Conservation (phyloP, 129 eudicot species). For the Dittrichia graveolens region DNA sequence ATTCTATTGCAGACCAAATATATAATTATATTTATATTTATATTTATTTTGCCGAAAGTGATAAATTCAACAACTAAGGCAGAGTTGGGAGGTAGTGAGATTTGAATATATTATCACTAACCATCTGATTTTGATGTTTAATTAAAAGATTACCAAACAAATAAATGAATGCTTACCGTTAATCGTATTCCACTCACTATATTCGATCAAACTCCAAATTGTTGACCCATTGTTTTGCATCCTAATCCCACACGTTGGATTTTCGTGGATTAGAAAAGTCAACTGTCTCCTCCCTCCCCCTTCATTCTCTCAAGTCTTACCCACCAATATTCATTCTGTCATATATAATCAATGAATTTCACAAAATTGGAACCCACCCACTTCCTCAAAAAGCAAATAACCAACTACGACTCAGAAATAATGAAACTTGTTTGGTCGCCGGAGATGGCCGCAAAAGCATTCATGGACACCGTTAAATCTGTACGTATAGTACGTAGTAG, state of each 20-base stretch:
- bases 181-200: not conserved
- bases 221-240: conserved; percentile 23
- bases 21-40: too few relatives aligned
- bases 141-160: not conserved
- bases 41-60: not conserved
- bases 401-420: not conserved
- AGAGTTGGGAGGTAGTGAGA: not conserved
- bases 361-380: conserved; percentile 11
- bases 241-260: conserved; percentile 38
- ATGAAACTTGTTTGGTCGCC: conserved; percentile 95
- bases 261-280: conserved; percentile 29
- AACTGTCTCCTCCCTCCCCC: conserved; percentile 25
- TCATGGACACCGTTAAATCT: conserved; percentile 69
- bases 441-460: conserved; percentile 79
- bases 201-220: not conserved
- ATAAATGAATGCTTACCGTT: not conserved
- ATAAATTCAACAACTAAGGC: conserved; percentile 14
- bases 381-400: not conserved
- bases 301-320: not conserved
- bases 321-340: conserved; percentile 4
- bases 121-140: conserved; percentile 2
- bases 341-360: not conserved
- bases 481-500: conserved; percentile 47
- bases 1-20: too few relatives aligned
- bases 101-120: conserved; percentile 16